Conservation (phyloP, 2,329 filamentous ascomycete genomes). For the Exophiala sideris region DNA sequence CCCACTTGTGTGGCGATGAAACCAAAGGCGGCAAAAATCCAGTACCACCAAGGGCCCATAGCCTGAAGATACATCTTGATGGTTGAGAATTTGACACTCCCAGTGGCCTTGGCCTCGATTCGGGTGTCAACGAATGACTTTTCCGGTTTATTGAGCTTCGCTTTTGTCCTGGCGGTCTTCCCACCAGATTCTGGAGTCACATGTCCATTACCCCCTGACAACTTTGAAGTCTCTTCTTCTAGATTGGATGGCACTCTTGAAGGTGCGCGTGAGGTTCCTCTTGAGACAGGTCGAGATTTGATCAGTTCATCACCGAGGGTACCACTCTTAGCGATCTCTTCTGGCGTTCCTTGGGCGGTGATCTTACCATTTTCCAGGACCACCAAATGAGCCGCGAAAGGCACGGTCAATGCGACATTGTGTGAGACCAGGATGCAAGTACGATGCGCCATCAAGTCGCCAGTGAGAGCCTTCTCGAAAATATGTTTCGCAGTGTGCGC, state of each 20-base stretch:
- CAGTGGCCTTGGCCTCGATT: conserved; percentile 75
- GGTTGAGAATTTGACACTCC: conserved; percentile 83
- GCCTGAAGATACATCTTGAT: conserved; percentile 79
- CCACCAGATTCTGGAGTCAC: conserved; percentile 31
- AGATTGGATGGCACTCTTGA: conserved; percentile 76
- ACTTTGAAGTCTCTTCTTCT: conserved; percentile 59
- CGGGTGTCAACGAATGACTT: conserved; percentile 42
- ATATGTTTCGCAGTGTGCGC: conserved; percentile 98
- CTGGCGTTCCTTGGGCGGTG: conserved; percentile 68
- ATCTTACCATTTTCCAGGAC: conserved; percentile 84
- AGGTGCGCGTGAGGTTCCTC: conserved; percentile 66
- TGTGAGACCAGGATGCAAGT: conserved; percentile 96
- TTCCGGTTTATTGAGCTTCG: conserved; percentile 38
- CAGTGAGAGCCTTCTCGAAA: conserved; percentile 86
- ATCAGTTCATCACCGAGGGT: conserved; percentile 81
- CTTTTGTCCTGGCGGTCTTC: conserved; percentile 35
- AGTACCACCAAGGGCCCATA: conserved; percentile 98
- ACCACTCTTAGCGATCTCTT: conserved; percentile 79
- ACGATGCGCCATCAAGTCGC: conserved; percentile 79
- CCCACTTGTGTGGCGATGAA: conserved; percentile 82
- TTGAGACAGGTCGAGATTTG: conserved; percentile 70
- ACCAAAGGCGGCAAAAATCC: conserved; percentile 69
- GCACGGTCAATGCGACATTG: conserved; percentile 84
- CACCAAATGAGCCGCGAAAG: conserved; percentile 75
- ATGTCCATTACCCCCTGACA: conserved; percentile 45